Evolutionary conservation across 768 basidiomycete genomes (phyloP).

Genomic region (Naganishia antarctica): DNA sequence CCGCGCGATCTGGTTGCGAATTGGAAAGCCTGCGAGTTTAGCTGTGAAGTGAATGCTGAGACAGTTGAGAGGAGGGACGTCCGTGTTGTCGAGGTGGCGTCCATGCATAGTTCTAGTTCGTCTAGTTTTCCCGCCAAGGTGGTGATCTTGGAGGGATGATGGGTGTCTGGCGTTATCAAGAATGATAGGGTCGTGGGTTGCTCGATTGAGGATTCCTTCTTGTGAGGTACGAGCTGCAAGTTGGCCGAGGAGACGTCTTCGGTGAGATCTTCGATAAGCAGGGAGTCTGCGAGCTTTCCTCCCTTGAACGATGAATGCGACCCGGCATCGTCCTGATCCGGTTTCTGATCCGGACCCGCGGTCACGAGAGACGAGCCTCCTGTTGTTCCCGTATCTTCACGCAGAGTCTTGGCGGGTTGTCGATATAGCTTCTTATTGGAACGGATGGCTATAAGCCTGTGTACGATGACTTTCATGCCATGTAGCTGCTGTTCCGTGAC

Average conservation of each 20-base stretch:
- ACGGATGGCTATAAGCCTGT: conserved; percentile 29
- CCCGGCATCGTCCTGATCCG: neutral
- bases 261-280: conserved; percentile 20
- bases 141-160: neutral
- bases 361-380: neutral
- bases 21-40: conserved; percentile 36
- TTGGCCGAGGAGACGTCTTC: neutral
- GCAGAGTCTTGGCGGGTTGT: neutral
- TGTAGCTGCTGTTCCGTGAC: conserved; percentile 38
- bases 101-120: conserved; percentile 30
- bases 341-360: neutral
- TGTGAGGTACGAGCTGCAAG: conserved; percentile 4
- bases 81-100: conserved; percentile 42
- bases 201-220: conserved; percentile 26
- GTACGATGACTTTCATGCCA: conserved; percentile 23
- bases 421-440: conserved; percentile 11
- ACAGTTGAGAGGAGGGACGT: conserved; percentile 45
- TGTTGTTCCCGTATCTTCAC: neutral
- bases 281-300: conserved; percentile 14
- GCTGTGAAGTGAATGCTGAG: conserved; percentile 37
- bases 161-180: conserved; percentile 13
- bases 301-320: conserved; percentile 7
- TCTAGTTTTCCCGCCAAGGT: conserved; percentile 25
- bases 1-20: conserved; percentile 10
- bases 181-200: conserved; percentile 24